Evolutionary conservation across 306 rosid species (phyloP).

Genomic region (Casuarina cunninghamiana): DNA sequence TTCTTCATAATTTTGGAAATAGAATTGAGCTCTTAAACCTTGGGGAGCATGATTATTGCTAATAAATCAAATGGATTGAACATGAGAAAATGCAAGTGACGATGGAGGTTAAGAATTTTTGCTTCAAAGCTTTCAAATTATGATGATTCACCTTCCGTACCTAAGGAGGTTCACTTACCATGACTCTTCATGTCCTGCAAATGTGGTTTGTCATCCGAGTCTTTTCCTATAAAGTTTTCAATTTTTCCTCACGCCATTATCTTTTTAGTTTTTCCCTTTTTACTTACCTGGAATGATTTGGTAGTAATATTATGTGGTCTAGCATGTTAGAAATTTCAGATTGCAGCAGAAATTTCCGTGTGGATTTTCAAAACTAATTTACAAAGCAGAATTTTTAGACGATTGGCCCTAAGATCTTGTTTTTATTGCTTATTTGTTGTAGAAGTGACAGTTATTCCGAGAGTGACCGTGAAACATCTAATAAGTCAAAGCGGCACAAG

Average conservation of each 20-base stretch:
- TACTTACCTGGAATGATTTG: not conserved
- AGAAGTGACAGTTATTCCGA: slow-evolving; percentile 71
- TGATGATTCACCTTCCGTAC: not conserved
- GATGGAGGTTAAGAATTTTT: not conserved
- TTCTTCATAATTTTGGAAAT: too few species aligned
- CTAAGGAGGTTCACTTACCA: not conserved
- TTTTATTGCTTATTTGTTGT: slow-evolving; percentile 18
- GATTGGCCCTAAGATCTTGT: slow-evolving; percentile 15
- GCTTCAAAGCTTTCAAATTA: not conserved
- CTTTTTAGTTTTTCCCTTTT: not conserved
- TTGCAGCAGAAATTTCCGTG: not conserved
- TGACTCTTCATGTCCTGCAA: not conserved
- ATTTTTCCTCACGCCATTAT: not conserved
- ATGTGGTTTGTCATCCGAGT: not conserved
- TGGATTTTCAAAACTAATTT: not conserved
- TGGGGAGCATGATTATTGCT: not conserved
- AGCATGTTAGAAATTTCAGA: not conserved
- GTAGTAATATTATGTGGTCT: not conserved
- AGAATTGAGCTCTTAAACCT: not conserved
- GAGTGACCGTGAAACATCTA: slow-evolving; percentile 68
- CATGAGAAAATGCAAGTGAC: too few species aligned
- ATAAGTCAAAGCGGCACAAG: slow-evolving; percentile 75
- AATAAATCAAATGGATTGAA: not conserved
- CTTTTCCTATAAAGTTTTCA: not conserved
- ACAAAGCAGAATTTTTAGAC: not conserved